Conservation (phyloP, 192 early-diverging fungal species). For the Coemansia sp. region DNA sequence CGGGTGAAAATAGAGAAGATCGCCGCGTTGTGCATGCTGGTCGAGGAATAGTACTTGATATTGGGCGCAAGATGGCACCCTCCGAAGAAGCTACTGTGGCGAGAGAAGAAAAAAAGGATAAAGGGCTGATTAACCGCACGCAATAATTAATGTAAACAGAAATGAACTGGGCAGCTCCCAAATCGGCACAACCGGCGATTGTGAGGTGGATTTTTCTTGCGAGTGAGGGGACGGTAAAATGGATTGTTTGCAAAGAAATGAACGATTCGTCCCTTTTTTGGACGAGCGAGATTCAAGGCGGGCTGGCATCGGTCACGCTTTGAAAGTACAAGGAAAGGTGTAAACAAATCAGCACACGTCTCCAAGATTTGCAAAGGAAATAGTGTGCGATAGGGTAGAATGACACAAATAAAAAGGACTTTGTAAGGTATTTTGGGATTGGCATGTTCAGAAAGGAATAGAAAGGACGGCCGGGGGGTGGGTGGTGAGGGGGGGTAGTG, state of each 20-base stretch:
- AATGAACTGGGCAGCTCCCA: not conserved
- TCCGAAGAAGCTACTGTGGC: not conserved
- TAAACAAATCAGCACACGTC: too few species aligned
- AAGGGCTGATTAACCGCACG: not conserved
- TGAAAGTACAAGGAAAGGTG: too few species aligned
- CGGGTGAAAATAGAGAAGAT: constrained; percentile 4
- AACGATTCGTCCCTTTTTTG: not conserved
- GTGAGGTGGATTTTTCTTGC: not conserved
- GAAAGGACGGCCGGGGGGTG: not conserved
- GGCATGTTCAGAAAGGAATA: not conserved
- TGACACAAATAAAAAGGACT: not conserved
- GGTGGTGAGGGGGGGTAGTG: not conserved
- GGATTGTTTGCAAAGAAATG: not conserved
- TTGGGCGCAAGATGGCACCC: not conserved
- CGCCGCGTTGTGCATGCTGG: constrained; percentile 5
- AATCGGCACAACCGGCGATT: not conserved
- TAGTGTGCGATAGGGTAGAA: constrained; percentile 7
- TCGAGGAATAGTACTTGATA: constrained; percentile 2
- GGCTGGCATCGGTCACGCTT: too few species aligned
- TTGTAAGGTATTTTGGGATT: constrained; percentile 9
- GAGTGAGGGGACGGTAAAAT: not conserved
- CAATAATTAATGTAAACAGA: not conserved
- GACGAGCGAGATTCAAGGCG: not conserved
- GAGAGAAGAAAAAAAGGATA: not conserved
- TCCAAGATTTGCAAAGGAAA: not conserved